A percentile compares a stretch with the other conserved stretches of the same genome.
Conservation (phyloP, 2,329 filamentous ascomycete species). For the Phialophora verrucosa region DNA sequence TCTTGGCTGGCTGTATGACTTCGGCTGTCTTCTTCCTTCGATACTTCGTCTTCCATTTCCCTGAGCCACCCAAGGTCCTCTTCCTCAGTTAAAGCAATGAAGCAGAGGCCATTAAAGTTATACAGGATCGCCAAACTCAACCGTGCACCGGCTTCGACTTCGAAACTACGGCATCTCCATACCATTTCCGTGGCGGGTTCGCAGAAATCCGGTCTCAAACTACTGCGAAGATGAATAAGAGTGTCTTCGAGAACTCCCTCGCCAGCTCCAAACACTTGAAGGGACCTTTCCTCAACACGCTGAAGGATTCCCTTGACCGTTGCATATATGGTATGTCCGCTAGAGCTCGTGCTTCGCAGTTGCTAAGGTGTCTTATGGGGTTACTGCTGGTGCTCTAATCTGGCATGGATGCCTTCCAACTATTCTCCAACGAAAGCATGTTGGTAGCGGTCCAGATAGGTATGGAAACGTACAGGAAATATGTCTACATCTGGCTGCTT, state of each 20-base stretch:
- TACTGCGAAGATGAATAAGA: background rate
- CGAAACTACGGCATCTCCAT: background rate
- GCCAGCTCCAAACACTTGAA: background rate
- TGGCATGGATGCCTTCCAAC: background rate
- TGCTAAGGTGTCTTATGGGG: background rate
- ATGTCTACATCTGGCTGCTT: background rate
- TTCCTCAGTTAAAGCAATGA: no score
- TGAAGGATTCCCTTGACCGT: background rate
- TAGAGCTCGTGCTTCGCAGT: background rate
- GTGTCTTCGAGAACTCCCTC: background rate
- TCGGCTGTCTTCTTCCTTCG: constrained; percentile 79
- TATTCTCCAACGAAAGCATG: background rate
- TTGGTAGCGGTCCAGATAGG: background rate
- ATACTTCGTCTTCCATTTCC: constrained; percentile 79
- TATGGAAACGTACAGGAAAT: background rate
- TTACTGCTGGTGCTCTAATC: background rate
- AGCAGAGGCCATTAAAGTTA: no score
- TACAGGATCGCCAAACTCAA: constrained; percentile 61
- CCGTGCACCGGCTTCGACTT: background rate
- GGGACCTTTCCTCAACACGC: background rate
- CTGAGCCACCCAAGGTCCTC: constrained; percentile 66
- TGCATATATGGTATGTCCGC: background rate
- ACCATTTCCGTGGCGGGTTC: background rate
- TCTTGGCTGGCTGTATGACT: constrained; percentile 50
- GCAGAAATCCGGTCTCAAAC: background rate